Evolutionary conservation across 2,329 filamentous ascomycete species (phyloP).

Genomic region (Colletotrichum somersetense): DNA sequence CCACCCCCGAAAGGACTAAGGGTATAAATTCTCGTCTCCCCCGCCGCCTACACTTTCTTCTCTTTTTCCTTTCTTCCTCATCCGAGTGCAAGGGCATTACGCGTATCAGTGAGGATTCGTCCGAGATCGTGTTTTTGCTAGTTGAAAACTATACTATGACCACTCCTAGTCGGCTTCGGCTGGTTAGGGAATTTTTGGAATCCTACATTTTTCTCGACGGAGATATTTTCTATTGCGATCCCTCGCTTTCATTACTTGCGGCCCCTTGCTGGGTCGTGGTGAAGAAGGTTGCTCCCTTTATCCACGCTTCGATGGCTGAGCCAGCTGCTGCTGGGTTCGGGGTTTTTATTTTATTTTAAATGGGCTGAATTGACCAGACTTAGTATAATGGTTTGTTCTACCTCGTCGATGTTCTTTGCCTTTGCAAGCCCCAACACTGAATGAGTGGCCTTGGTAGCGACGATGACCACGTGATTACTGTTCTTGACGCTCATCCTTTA

Average conservation of each 20-base stretch:
- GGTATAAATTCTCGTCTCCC: conserved; percentile 38
- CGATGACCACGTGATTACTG: background rate
- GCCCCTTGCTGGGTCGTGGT: conserved; percentile 55
- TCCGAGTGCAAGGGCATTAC: conserved; percentile 82
- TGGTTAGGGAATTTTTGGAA: conserved; percentile 86
- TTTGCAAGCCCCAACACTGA: background rate
- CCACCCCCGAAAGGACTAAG: background rate
- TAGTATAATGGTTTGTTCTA: too few relatives aligned
- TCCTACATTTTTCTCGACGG: conserved; percentile 51
- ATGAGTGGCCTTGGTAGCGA: background rate
- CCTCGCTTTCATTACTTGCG: conserved; percentile 64
- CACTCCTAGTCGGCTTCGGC: conserved; percentile 77
- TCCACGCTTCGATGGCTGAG: accelerated
- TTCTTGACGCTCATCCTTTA: background rate
- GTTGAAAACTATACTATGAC: conserved; percentile 89
- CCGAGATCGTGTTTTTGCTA: conserved; percentile 91
- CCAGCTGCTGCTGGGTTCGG: too few relatives aligned
- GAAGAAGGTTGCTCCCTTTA: conserved; percentile 59
- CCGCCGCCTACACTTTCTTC: conserved; percentile 22
- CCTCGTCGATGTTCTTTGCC: background rate
- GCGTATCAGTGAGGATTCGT: conserved; percentile 89
- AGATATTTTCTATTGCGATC: conserved; percentile 41
- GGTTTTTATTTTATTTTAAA: too few relatives aligned
- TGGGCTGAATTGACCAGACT: too few relatives aligned
- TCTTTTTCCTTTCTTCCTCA: conserved; percentile 61